phyloP scores from a whole-genome alignment of 2,329 filamentous ascomycete genomes.

The Calonectria crousiana region DNA sequence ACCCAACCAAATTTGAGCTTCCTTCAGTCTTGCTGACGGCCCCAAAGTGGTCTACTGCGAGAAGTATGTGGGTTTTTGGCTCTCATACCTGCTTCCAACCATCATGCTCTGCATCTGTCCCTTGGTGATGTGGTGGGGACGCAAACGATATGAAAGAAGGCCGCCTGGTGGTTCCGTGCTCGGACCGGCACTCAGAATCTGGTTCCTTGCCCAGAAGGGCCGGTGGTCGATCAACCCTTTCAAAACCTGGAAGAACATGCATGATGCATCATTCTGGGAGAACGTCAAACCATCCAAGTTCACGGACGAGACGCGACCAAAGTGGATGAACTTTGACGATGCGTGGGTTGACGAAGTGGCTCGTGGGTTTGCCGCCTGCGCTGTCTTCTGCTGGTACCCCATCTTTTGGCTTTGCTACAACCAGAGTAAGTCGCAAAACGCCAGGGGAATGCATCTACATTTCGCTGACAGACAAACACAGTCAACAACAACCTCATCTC shows the following conservation, averaged over 20 bases:
- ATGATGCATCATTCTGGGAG: slow-evolving; percentile 73
- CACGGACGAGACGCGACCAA: slow-evolving; percentile 63
- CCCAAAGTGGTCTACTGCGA: slow-evolving; percentile 73
- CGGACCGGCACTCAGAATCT: slow-evolving; percentile 71
- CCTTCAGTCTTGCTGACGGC: background rate
- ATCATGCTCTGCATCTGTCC: slow-evolving; percentile 74
- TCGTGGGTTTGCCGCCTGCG: slow-evolving; percentile 75
- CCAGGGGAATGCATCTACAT: background rate
- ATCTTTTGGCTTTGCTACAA: slow-evolving; percentile 68
- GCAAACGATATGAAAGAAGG: slow-evolving; percentile 67
- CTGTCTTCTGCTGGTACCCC: slow-evolving; percentile 78
- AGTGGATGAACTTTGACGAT: slow-evolving; percentile 85
- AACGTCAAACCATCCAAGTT: slow-evolving; percentile 76
- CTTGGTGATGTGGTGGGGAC: slow-evolving; percentile 69
- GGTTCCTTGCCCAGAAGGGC: slow-evolving; percentile 73
- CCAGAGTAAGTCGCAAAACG: slow-evolving; percentile 49
- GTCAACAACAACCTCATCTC: slow-evolving; percentile 71
- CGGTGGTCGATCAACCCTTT: slow-evolving; percentile 77
- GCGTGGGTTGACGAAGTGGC: slow-evolving; percentile 82
- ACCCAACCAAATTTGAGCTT: too few relatives aligned
- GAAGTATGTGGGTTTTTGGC: slow-evolving; percentile 81
- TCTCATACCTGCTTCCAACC: slow-evolving; percentile 77
- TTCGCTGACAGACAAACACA: slow-evolving; percentile 42
- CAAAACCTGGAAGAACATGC: slow-evolving; percentile 68
- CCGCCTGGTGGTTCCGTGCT: slow-evolving; percentile 77